Percentiles rank a stretch among this genome's conserved stretches.
Conservation (phyloP, 371 early-diverging fungal species). For the Lichtheimia corymbifera region DNA sequence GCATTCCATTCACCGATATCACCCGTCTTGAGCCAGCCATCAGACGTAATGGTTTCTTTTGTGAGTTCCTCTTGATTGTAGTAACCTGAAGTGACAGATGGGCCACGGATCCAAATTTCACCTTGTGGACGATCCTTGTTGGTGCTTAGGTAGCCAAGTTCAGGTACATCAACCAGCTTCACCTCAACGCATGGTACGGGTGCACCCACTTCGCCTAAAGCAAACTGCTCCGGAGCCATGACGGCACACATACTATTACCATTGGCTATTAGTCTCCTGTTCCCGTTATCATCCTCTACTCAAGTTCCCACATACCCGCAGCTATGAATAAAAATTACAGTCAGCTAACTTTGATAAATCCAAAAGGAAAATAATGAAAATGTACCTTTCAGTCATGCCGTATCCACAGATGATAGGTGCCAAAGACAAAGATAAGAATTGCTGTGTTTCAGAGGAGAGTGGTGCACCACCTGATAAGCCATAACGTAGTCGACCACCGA, state of each 20-base stretch:
- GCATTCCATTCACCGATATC: conserved; percentile 77
- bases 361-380: not conserved
- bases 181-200: conserved; percentile 84
- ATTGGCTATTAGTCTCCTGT: no score
- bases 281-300: no score
- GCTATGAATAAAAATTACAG: conserved; percentile 7
- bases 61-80: conserved; percentile 72
- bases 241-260: conserved; percentile 38
- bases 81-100: conserved; percentile 65
- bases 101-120: conserved; percentile 86
- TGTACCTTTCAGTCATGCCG: conserved; percentile 47
- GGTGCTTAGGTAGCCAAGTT: conserved; percentile 71
- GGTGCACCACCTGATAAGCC: conserved; percentile 87
- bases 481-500: conserved; percentile 76
- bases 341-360: not conserved
- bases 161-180: conserved; percentile 89
- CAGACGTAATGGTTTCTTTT: conserved; percentile 71
- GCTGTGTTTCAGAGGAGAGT: conserved; percentile 66
- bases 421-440: conserved; percentile 69
- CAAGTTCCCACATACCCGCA: conserved; percentile 19
- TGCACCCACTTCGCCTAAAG: conserved; percentile 74
- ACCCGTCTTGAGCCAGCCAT: conserved; percentile 92
- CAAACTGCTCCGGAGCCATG: conserved; percentile 62
- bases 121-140: conserved; percentile 76
- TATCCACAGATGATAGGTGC: conserved; percentile 75